phyloP scores from a whole-genome alignment of 805 yeast species.

The Candida hispaniensis region DNA sequence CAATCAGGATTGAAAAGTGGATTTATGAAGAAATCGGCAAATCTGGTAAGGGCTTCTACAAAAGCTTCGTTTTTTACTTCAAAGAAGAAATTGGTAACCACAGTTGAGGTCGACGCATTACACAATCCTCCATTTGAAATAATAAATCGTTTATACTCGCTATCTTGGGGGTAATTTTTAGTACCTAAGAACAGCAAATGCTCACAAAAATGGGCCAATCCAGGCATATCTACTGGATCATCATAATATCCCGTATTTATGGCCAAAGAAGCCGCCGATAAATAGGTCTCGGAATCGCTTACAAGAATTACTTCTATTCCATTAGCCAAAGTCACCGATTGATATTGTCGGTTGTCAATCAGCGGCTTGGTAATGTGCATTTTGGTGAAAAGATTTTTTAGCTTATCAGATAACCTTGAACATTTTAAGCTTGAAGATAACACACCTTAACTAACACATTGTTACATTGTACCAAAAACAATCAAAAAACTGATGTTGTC shows the following conservation, averaged over 20 bases:
- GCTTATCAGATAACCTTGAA: too few relatives aligned
- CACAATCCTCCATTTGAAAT: constrained; percentile 79
- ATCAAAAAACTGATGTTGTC: too few relatives aligned
- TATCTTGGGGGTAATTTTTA: constrained; percentile 60
- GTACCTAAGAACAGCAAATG: constrained; percentile 78
- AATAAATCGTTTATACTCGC: constrained; percentile 61
- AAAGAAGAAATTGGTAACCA: constrained; percentile 83
- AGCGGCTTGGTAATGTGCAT: constrained; percentile 33
- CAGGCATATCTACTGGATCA: constrained; percentile 61
- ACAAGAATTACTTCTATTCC: constrained; percentile 59
- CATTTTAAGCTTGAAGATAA: too few relatives aligned
- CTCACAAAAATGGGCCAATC: constrained; percentile 85
- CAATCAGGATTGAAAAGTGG: constrained; percentile 68
- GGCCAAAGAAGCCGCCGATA: constrained; percentile 62
- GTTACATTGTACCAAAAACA: too few relatives aligned
- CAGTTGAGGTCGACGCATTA: constrained; percentile 84
- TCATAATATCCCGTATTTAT: constrained; percentile 72
- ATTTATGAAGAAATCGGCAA: constrained; percentile 79
- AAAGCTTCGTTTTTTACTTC: constrained; percentile 67
- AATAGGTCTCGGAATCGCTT: constrained; percentile 58
- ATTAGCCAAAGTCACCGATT: constrained; percentile 54
- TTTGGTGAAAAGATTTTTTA: too few relatives aligned
- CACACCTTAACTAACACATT: too few relatives aligned
- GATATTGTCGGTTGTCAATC: constrained; percentile 64
- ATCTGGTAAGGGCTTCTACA: constrained; percentile 83